phyloP scores from a whole-genome alignment of 2,329 filamentous ascomycete genomes.

The Aspergillus proliferans region DNA sequence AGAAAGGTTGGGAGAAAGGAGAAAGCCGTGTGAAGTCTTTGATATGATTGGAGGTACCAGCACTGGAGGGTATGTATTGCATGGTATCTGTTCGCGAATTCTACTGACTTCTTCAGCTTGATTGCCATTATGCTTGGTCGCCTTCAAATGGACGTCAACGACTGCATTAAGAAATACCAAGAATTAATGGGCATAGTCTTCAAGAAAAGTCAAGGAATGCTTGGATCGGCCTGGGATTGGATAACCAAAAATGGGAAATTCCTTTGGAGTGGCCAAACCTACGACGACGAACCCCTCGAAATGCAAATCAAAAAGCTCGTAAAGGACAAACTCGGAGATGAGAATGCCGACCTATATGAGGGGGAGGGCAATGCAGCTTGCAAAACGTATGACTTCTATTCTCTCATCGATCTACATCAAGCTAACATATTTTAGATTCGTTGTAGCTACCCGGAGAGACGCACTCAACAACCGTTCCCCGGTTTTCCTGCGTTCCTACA shows the following conservation, averaged over 20 bases:
- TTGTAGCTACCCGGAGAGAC: not conserved
- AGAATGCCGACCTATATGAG: not conserved
- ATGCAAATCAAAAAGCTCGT: not conserved
- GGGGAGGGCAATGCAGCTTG: not conserved
- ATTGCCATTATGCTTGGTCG: slow-evolving; percentile 87
- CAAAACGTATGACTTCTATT: not conserved
- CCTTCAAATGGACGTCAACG: slow-evolving; percentile 76
- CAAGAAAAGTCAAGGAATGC: not conserved
- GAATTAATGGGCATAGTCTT: slow-evolving; percentile 3
- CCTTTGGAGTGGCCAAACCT: not conserved
- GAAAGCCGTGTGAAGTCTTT: slow-evolving; percentile 6
- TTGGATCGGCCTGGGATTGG: not conserved
- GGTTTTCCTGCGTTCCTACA: not conserved
- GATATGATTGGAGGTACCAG: slow-evolving; percentile 63
- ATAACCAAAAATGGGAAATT: not conserved
- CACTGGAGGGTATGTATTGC: slow-evolving; percentile 57
- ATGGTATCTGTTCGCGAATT: too few species aligned
- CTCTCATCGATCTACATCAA: too few species aligned
- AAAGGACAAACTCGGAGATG: not conserved
- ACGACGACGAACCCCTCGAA: not conserved
- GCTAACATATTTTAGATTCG: not conserved
- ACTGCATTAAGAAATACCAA: slow-evolving; percentile 22
- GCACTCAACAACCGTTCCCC: not conserved
- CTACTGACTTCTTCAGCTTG: slow-evolving; percentile 32
- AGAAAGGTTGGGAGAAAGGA: slow-evolving; percentile 44